phyloP scores from a whole-genome alignment of 257 asterid species.

The Parsonsia alboflavescens region DNA sequence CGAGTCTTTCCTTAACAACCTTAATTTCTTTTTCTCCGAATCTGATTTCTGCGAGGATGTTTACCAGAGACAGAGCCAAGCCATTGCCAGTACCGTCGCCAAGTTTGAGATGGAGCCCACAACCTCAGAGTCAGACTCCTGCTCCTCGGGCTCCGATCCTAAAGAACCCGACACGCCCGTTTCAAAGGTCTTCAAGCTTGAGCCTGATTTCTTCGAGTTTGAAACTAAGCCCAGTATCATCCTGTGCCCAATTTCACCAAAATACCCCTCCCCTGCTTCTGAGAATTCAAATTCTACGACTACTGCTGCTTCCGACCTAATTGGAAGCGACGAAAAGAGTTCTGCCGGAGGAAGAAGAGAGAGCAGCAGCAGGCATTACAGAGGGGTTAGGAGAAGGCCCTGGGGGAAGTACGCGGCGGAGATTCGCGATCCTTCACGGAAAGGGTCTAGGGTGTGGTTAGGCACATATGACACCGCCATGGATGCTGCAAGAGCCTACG shows the following conservation, averaged over 20 bases:
- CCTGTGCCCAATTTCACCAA: background rate
- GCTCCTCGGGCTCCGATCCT: constrained; percentile 15
- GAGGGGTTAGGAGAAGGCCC: constrained; percentile 87
- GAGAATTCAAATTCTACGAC: background rate
- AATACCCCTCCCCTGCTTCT: background rate
- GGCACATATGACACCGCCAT: constrained; percentile 64
- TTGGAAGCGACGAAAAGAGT: background rate
- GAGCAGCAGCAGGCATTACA: constrained; percentile 30
- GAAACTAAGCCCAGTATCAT: constrained; percentile 22
- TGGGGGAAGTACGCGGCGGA: constrained; percentile 95
- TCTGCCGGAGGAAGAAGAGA: background rate
- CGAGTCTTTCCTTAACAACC: constrained; percentile 40
- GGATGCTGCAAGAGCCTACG: constrained; percentile 89
- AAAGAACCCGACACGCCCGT: constrained; percentile 25
- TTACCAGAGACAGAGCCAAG: background rate
- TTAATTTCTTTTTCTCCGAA: constrained; percentile 29
- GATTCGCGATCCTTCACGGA: constrained; percentile 72
- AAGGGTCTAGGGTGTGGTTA: constrained; percentile 75
- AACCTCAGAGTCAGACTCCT: constrained; percentile 29
- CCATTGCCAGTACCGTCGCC: constrained; percentile 11
- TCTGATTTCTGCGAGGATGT: constrained; percentile 11
- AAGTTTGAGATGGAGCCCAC: constrained; percentile 23
- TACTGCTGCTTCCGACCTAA: constrained; percentile 13
- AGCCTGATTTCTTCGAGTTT: constrained; percentile 23
- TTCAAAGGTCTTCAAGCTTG: constrained; percentile 20